phyloP scores from a whole-genome alignment of 352 stramenopile species.

The Phytophthora podocarpi region DNA sequence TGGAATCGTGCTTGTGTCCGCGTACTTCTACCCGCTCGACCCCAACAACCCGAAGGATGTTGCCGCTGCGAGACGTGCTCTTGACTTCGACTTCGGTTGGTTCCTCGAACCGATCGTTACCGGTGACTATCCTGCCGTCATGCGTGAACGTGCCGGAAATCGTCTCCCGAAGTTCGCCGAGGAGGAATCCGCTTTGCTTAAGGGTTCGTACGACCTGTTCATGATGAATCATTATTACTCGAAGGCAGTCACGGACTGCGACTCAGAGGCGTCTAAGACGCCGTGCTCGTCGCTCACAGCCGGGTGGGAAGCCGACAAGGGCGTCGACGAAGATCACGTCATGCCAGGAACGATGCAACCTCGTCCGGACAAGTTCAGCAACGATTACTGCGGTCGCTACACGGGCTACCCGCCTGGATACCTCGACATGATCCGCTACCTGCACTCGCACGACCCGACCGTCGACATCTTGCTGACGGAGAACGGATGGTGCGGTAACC shows the following conservation, averaged over 20 bases:
- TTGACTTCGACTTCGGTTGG: slow-evolving; percentile 92
- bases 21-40: slow-evolving; percentile 82
- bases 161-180: slow-evolving; percentile 86
- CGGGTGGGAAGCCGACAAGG: slow-evolving; percentile 53
- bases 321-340: slow-evolving; percentile 58
- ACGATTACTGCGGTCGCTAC: slow-evolving; percentile 51
- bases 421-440: slow-evolving; percentile 51
- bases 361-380: slow-evolving; percentile 29
- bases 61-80: slow-evolving; percentile 73
- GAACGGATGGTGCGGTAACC: slow-evolving; percentile 64
- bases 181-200: slow-evolving; percentile 63
- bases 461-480: slow-evolving; percentile 60
- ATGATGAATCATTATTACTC: slow-evolving; percentile 54
- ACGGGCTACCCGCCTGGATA: slow-evolving; percentile 58
- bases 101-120: slow-evolving; percentile 89
- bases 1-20: slow-evolving; percentile 91
- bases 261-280: slow-evolving; percentile 17
- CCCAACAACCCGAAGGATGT: slow-evolving; percentile 46
- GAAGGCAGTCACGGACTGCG: neutral
- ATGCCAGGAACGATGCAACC: slow-evolving; percentile 38
- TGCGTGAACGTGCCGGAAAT: slow-evolving; percentile 79
- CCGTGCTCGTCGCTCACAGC: slow-evolving; percentile 24
- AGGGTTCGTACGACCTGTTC: slow-evolving; percentile 92
- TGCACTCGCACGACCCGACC: slow-evolving; percentile 48
- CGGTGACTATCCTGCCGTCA: slow-evolving; percentile 92